These are phyloP conservation scores for Pichia nanzhaoensis DNA, from an alignment of 805 yeast species.

Conservation along the genomic window DNA sequence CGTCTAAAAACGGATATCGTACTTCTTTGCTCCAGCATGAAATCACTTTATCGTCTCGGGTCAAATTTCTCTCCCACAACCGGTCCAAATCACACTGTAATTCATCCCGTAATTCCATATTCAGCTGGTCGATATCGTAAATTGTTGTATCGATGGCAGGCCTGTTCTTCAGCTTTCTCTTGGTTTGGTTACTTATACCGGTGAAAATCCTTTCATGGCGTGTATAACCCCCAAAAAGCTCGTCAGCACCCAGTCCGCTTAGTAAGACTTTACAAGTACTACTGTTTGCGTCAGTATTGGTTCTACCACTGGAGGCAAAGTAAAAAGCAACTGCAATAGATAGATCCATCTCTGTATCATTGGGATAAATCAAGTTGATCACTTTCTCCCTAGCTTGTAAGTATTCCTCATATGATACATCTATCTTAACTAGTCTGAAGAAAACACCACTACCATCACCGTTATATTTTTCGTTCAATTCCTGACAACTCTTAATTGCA, in stretches of 20 bases:
- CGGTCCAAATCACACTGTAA: conserved; percentile 64
- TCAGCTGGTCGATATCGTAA: conserved; percentile 19
- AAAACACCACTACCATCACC: conserved; percentile 21
- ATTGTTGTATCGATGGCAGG: conserved; percentile 16
- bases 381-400: conserved; percentile 45
- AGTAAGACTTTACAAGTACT: conserved; percentile 64
- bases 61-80: conserved; percentile 72
- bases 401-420: conserved; percentile 69
- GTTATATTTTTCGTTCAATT: conserved; percentile 40
- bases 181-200: conserved; percentile 21
- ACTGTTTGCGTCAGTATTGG: conserved; percentile 22
- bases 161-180: conserved; percentile 17
- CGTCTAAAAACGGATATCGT: conserved; percentile 80
- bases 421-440: conserved; percentile 57
- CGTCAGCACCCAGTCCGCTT: conserved; percentile 97
- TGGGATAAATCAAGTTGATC: conserved; percentile 67
- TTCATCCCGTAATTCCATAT: conserved; percentile 46
- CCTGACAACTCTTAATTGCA: conserved; percentile 56
- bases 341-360: conserved; percentile 87
- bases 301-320: conserved; percentile 69
- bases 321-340: conserved; percentile 94
- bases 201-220: conserved; percentile 59
- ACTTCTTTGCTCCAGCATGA: conserved; percentile 84
- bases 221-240: conserved; percentile 91
- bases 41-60: conserved; percentile 88